Evolutionary conservation across 1,284 basidiomycete genomes (phyloP).

Genomic region (Lentinula novae-zelandiae): DNA sequence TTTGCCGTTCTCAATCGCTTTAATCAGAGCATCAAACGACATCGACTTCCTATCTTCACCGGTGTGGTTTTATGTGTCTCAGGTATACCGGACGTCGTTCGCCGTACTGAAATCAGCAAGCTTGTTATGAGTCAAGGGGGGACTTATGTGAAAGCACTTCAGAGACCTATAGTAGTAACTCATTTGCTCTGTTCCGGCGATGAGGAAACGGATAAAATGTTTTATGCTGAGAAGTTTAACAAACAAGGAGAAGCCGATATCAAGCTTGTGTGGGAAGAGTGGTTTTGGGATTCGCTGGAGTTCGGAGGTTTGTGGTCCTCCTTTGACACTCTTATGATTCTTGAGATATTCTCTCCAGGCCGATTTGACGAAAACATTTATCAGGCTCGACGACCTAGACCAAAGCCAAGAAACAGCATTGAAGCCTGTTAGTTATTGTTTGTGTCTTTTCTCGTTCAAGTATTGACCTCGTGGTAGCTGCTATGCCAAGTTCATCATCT

Average conservation of each 20-base stretch:
- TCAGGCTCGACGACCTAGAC: constrained; percentile 52
- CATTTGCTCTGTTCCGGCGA: constrained; percentile 61
- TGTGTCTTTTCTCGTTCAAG: not conserved
- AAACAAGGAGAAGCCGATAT: constrained; percentile 59
- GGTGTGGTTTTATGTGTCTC: constrained; percentile 62
- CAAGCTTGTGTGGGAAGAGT: constrained; percentile 77
- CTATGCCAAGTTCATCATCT: not conserved
- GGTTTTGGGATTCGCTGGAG: constrained; percentile 79
- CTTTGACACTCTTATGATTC: not conserved
- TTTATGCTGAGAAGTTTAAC: constrained; percentile 67
- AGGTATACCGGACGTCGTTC: constrained; percentile 53
- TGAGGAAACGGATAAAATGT: constrained; percentile 63
- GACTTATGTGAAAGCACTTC: constrained; percentile 54
- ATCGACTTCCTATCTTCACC: constrained; percentile 66
- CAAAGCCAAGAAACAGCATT: constrained; percentile 39
- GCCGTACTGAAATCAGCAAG: constrained; percentile 54
- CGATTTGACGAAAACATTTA: constrained; percentile 56
- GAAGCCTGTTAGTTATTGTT: constrained; percentile 15
- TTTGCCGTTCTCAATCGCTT: constrained; percentile 7
- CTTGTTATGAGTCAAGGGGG: constrained; percentile 53
- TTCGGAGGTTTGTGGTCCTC: constrained; percentile 48
- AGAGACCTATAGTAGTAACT: constrained; percentile 65
- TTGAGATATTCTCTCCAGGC: constrained; percentile 19
- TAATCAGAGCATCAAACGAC: constrained; percentile 43
- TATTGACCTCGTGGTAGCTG: not conserved